Conservation (phyloP, 495 filamentous ascomycete species). For the Terfezia boudieri region DNA sequence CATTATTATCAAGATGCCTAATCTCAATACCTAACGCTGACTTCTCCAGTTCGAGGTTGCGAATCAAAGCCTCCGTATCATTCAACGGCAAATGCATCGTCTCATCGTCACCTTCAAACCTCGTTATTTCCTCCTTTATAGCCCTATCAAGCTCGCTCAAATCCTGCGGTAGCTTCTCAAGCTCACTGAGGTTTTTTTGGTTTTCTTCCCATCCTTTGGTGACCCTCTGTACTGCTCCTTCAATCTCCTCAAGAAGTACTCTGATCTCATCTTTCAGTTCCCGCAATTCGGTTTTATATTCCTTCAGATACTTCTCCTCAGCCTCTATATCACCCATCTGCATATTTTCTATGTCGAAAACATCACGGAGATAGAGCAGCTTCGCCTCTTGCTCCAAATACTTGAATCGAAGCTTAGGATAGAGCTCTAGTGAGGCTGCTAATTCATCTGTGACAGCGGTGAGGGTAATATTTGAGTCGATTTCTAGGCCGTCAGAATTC, state of each 20-base stretch:
- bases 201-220: background rate
- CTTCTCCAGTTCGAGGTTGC: background rate
- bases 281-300: no score
- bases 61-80: background rate
- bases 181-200: background rate
- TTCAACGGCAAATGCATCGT: background rate
- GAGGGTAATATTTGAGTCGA: no score
- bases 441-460: no score
- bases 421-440: conserved; percentile 36
- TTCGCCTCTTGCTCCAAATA: conserved; percentile 71
- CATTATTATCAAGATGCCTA: background rate
- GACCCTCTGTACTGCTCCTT: background rate
- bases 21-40: background rate
- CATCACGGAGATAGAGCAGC: conserved; percentile 46
- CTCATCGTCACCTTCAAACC: background rate
- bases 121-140: background rate
- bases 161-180: background rate
- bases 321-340: no score
- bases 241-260: background rate
- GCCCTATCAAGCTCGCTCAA: background rate
- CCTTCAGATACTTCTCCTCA: no score
- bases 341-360: no score
- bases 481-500: no score
- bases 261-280: no score
- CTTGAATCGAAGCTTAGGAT: conserved; percentile 89